Evolutionary conservation across 2,329 filamentous ascomycete genomes (phyloP).

Genomic region (Aspergillus novoparasiticus): DNA sequence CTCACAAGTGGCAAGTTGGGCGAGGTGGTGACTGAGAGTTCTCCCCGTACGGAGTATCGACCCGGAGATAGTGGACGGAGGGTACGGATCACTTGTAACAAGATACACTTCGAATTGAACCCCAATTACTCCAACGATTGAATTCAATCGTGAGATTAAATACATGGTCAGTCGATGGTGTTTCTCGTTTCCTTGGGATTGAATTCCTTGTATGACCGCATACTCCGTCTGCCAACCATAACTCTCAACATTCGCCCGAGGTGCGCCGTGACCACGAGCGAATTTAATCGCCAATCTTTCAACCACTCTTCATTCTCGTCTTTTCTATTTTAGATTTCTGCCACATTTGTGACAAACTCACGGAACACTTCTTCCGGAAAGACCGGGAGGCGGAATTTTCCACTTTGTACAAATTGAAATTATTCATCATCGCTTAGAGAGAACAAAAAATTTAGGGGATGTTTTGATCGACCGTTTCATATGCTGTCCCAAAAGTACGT

Average conservation of each 20-base stretch:
- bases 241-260: conserved; percentile 6
- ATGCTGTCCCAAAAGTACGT: neutral
- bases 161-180: neutral
- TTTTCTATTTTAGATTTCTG: conserved; percentile 6
- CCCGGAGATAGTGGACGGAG: no score
- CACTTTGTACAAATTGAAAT: neutral
- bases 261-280: conserved; percentile 12
- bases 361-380: conserved; percentile 12
- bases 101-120: neutral
- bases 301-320: neutral
- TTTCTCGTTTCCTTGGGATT: neutral
- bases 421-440: neutral
- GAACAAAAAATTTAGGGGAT: neutral
- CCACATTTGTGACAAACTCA: conserved; percentile 5
- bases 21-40: neutral
- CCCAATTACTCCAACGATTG: neutral
- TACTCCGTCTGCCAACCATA: conserved; percentile 1
- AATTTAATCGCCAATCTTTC: neutral
- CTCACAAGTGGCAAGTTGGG: conserved; percentile 17
- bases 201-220: conserved; percentile 6
- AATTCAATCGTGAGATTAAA: neutral
- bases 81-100: no score
- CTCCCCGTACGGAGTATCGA: neutral
- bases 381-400: neutral
- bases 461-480: neutral